A percentile compares a stretch with the other conserved stretches of the same genome.
Conservation (phyloP, 441 rosid species). For the Kokia cookei region DNA sequence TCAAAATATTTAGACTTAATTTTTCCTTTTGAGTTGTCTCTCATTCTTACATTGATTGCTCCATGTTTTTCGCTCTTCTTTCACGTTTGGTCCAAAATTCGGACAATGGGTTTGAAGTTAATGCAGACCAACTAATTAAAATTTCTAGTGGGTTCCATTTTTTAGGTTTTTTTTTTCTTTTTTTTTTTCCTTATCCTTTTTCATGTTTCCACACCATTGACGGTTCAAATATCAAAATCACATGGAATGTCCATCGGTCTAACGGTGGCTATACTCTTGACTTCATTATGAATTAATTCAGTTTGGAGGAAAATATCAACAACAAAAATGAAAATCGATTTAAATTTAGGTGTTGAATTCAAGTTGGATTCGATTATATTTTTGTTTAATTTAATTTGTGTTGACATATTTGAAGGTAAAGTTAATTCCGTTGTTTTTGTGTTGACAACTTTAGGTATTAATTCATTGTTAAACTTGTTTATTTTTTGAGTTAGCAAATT, state of each 20-base stretch:
- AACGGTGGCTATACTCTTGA: constrained; percentile 17
- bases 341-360: no score
- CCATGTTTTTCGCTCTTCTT: background rate
- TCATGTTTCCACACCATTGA: constrained; percentile 14
- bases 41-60: constrained; percentile 8
- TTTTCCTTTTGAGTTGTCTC: background rate
- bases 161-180: background rate
- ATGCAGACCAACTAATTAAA: background rate
- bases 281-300: background rate
- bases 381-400: background rate
- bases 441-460: no score
- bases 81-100: constrained; percentile 13
- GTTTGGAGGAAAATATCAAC: background rate
- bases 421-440: no score
- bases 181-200: background rate
- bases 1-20: background rate
- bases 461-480: no score
- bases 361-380: no score
- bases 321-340: no score
- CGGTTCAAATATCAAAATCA: background rate
- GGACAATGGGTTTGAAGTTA: background rate
- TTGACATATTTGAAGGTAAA: no score
- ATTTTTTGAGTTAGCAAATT: no score
- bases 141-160: constrained; percentile 3
- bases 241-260: constrained; percentile 8